A percentile compares a stretch with the other conserved stretches of the same genome.
These are phyloP conservation scores for Agrocybe chaxingu DNA, from an alignment of 768 basidiomycete species.

Conservation along the genomic window DNA sequence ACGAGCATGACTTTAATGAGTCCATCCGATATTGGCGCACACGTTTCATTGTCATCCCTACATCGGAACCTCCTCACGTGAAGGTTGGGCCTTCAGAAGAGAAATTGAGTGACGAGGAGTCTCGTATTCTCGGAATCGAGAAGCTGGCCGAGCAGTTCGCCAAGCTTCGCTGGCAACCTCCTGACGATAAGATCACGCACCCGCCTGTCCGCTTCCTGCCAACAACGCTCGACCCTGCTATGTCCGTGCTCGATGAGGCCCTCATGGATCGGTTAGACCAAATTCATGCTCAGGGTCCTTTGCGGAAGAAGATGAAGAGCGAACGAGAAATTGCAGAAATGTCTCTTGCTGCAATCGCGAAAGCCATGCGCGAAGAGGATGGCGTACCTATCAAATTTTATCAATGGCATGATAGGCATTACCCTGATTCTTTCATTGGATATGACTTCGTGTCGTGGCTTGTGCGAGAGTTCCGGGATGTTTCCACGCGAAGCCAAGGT, in stretches of 20 bases:
- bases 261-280: constrained; percentile 80
- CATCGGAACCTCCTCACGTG: constrained; percentile 60
- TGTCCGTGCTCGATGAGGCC: constrained; percentile 74
- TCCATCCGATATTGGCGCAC: constrained; percentile 92
- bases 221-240: constrained; percentile 80
- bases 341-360: constrained; percentile 62
- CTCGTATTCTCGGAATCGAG: constrained; percentile 84
- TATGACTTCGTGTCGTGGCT: constrained; percentile 91
- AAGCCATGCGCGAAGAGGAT: constrained; percentile 83
- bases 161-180: constrained; percentile 74
- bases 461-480: constrained; percentile 86
- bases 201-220: constrained; percentile 75
- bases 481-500: constrained; percentile 78
- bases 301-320: constrained; percentile 79
- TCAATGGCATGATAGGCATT: constrained; percentile 74
- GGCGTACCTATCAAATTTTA: constrained; percentile 82
- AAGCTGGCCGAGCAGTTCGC: constrained; percentile 88
- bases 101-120: constrained; percentile 80
- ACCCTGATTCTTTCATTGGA: constrained; percentile 85
- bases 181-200: constrained; percentile 48
- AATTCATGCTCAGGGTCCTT: constrained; percentile 69
- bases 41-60: constrained; percentile 89
- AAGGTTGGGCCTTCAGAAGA: constrained; percentile 65
- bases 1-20: constrained; percentile 77
- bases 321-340: constrained; percentile 70